Evolutionary conservation across 1,284 basidiomycete genomes (phyloP).

Genomic region (Ustilago cynodontis): DNA sequence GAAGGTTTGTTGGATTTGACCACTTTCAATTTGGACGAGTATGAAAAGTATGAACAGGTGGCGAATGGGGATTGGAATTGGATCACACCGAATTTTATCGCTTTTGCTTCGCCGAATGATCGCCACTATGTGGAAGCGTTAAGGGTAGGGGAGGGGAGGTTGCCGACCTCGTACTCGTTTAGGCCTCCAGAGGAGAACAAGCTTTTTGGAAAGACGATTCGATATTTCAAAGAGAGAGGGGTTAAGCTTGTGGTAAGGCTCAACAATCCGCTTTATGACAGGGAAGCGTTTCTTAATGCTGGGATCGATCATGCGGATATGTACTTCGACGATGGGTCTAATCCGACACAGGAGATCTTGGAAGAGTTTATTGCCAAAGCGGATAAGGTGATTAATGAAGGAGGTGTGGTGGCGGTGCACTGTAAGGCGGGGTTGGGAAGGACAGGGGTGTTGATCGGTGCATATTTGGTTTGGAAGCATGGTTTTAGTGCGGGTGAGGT

Average conservation of each 20-base stretch:
- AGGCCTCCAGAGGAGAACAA: conserved; percentile 27
- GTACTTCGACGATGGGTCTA: conserved; percentile 98
- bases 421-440: conserved; percentile 94
- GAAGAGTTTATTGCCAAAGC: conserved; percentile 87
- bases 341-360: conserved; percentile 93
- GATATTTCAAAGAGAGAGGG: conserved; percentile 88
- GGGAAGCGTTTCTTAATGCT: conserved; percentile 82
- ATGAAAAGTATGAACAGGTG: conserved; percentile 81
- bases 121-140: conserved; percentile 63
- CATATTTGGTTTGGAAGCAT: conserved; percentile 98
- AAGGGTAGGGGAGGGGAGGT: conserved; percentile 67
- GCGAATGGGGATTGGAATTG: conserved; percentile 91
- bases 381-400: conserved; percentile 81
- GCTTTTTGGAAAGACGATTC: conserved; percentile 78
- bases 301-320: conserved; percentile 86
- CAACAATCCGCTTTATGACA: conserved; percentile 95
- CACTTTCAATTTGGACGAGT: conserved; percentile 84
- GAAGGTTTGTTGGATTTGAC: conserved; percentile 90
- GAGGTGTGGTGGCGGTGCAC: conserved; percentile 83
- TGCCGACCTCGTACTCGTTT: conserved; percentile 13
- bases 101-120: conserved; percentile 86
- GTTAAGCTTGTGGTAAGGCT: conserved; percentile 93
- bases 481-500: conserved; percentile 98
- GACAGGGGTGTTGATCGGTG: conserved; percentile 89
- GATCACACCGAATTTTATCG: conserved; percentile 77